These are phyloP conservation scores for Mortierella sp. DNA, from an alignment of 371 early-diverging fungal species.

Conservation along the genomic window DNA sequence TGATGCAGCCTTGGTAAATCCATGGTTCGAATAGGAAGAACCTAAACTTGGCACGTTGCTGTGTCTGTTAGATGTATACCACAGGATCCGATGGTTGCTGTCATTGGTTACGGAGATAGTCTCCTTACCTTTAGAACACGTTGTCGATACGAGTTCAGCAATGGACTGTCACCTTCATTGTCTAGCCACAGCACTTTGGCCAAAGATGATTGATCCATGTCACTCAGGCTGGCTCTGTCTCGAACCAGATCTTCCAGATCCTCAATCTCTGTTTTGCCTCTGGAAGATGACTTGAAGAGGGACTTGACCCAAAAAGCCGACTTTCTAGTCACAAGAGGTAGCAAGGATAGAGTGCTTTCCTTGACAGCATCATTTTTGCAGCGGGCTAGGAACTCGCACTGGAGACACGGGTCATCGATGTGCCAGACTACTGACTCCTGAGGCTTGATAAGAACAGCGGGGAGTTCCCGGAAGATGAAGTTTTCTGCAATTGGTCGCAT, in stretches of 20 bases:
- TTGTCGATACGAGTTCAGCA: constrained; percentile 15
- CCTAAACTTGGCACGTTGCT: constrained; percentile 4
- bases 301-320: constrained; percentile 29
- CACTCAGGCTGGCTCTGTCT: constrained; percentile 5
- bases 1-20: constrained; percentile 20
- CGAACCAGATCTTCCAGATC: constrained; percentile 61
- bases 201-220: constrained; percentile 4
- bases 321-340: constrained; percentile 51
- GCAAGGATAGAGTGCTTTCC: constrained; percentile 49
- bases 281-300: constrained; percentile 8
- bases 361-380: constrained; percentile 57
- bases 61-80: not conserved
- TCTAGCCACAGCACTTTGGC: constrained; percentile 13
- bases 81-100: too few relatives aligned
- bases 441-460: constrained; percentile 44
- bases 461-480: constrained; percentile 55
- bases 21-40: constrained; percentile 25
- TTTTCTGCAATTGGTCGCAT: constrained; percentile 56
- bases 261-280: constrained; percentile 15
- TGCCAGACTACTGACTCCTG: constrained; percentile 54
- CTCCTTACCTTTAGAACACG: constrained; percentile 14
- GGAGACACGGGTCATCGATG: constrained; percentile 56
- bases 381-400: constrained; percentile 54
- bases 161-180: constrained; percentile 11
- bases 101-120: too few relatives aligned